phyloP scores from a whole-genome alignment of 441 rosid genomes.

The Sinapis alba region DNA sequence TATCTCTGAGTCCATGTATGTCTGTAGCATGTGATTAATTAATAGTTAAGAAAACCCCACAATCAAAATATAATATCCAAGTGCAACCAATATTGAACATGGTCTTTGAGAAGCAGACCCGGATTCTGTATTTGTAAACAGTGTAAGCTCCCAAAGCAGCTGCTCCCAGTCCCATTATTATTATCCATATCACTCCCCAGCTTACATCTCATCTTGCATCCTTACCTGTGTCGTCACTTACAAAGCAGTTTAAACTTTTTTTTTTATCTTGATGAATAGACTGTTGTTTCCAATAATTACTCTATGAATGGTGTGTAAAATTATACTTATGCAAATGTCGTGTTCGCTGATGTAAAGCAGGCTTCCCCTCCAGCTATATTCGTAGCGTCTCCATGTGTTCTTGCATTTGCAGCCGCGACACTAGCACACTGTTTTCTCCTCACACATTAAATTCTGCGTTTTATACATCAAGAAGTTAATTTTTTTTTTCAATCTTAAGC shows the following conservation, averaged over 20 bases:
- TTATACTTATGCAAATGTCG: conserved; percentile 94
- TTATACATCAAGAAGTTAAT: neutral
- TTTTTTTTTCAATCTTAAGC: neutral
- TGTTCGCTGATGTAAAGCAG: conserved; percentile 93
- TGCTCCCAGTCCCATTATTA: conserved; percentile 75
- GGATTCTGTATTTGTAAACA: conserved; percentile 85
- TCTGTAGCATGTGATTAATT: conserved; percentile 58
- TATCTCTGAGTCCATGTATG: conserved; percentile 98
- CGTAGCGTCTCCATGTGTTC: conserved; percentile 95
- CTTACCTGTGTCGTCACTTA: conserved; percentile 59
- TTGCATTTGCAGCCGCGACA: conserved; percentile 93
- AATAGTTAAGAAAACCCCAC: neutral
- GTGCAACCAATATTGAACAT: neutral
- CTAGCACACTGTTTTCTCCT: conserved; percentile 87
- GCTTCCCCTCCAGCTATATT: conserved; percentile 84
- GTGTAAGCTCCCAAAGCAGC: conserved; percentile 86
- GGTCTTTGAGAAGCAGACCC: conserved; percentile 51
- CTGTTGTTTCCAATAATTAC: neutral
- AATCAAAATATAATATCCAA: neutral
- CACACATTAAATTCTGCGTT: conserved; percentile 76
- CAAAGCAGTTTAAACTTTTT: neutral
- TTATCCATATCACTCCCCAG: conserved; percentile 92
- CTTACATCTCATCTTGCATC: conserved; percentile 68
- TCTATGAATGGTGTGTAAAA: neutral
- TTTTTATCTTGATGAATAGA: neutral